Base-by-base conservation (phyloP, 192 early-diverging fungal species). In the Podila minutissima region DNA sequence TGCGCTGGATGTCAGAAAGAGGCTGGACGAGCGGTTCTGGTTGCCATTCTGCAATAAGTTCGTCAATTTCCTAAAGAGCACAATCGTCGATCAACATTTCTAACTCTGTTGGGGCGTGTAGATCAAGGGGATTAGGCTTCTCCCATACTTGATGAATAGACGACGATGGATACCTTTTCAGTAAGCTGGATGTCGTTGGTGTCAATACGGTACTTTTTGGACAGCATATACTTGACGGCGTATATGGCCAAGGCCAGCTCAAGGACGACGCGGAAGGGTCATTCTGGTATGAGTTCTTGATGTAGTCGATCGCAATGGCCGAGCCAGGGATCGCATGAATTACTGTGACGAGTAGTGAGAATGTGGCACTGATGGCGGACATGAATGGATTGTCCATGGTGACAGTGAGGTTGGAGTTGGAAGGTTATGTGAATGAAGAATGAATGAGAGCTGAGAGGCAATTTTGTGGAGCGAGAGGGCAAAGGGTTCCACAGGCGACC, bases 11-110 rank as follows among this genome's bases (percentile, higher is more conserved):
- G 10, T 91, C 91, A 35, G 91, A 91, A 46, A 96, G 76, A 9
- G 86, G 84, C 24, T 94, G 90, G 20, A 95, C 94, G n/a, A 99
- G 87, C 20, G 96, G 92, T 84, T 99, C 97, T 7, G 97, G 97
- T 69, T 91, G 92, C 97, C 97, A 99, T 66, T 98, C 97, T 46
- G 95, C 92, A 28, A 94, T 90, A 17, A 98, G 89, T 70, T 99
- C 97, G 83, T 98, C 93, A 37, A 99, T 89, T 83, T 99, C 97
- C 95, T 95, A 85, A 22, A 46, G 32, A 17, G 41, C 11, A 41
- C 0, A 41, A 12, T 35, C 33, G 38, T 41, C 12, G 38, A 13
- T 41, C 38, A 41, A 13, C 0, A 10, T 37, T 41, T 41, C 12
- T 13, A 11, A 37, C 37, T 37, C 37, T 4, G 38, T 2, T 41